Base-by-base conservation (phyloP, 257 asterid genomes). In the Fraxinus pennsylvanica region DNA sequence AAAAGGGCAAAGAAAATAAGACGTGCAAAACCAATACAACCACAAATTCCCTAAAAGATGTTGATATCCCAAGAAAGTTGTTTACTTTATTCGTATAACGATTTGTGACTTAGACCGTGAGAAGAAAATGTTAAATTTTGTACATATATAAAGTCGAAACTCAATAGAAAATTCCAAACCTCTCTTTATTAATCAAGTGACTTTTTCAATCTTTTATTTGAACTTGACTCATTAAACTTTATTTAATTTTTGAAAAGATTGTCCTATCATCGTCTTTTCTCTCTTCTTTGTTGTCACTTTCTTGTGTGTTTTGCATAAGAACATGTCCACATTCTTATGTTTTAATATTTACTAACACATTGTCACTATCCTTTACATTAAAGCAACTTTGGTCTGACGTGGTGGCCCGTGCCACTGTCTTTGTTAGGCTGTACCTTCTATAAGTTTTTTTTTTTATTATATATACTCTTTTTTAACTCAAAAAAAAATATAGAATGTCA, bases 381-480 rank as follows among this genome's bases (percentile, higher is more conserved):
- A 78, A 73, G 32, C 74, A 79, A 76, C 66, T 76, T 39, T 83
- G 81, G 87, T 83, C 87, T 79, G 71, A 79, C 81, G 87, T 83
- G 87, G 80, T 75, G 59, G 72, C 81, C 66, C 70, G 71, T 82
- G 86, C 35, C 39, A 27, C 57, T 77, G 81, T 74, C 78, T 45
- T 72, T 72, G 74, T 74, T 78, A 65, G 85, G 81, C 72, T 74
- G 72, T 75, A 81, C 79, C 68, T 72, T 74, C 74, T 73, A 57
- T 59, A 39, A 65, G 70, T 32, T 57, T 67, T 77, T 29, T 75
- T 14, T 12, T 52, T 25, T 17, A 45, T 63, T 68, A 63, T 82
- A 13, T 17, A 33, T 41, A 77, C 52, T 29, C 79, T 7, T 6
- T 72, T 76, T 70, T 30, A 68, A 12, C 76, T 69, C 17, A 43